A percentile compares a stretch with the other conserved stretches of the same genome.
Conservation (phyloP, 2,329 filamentous ascomycete genomes). For the Teratosphaeria zuluensis region DNA sequence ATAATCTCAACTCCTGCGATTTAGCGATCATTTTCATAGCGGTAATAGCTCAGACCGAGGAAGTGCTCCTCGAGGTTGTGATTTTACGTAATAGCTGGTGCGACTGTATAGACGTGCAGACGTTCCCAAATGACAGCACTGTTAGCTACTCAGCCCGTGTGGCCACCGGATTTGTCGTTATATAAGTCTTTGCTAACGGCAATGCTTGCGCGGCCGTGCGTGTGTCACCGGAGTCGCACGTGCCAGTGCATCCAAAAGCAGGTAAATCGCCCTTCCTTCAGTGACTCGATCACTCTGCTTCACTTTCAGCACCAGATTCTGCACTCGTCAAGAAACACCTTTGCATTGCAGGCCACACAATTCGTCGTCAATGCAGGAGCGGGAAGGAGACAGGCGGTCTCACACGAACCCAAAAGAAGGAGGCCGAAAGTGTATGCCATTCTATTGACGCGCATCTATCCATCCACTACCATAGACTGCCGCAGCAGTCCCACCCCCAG, state of each 20-base stretch:
- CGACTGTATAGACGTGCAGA: not conserved
- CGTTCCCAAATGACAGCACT: not conserved
- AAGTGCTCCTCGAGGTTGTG: not conserved
- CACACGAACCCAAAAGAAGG: not conserved
- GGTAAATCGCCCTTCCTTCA: not conserved
- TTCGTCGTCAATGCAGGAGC: no score
- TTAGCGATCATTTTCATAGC: not conserved
- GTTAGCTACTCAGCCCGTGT: not conserved
- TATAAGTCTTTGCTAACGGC: not conserved
- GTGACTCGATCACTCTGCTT: not conserved
- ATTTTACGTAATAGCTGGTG: not conserved
- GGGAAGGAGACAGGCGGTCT: no score
- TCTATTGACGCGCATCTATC: not conserved
- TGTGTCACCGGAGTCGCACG: not conserved
- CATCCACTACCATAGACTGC: not conserved
- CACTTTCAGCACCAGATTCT: no score
- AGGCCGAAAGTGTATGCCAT: not conserved
- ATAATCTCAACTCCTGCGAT: not conserved
- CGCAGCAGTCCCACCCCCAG: not conserved
- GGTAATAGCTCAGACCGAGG: not conserved
- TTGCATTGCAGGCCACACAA: no score
- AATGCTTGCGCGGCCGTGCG: not conserved
- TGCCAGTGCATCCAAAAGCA: not conserved
- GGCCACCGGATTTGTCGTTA: not conserved
- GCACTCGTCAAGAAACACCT: no score